Evolutionary conservation across 2,329 filamentous ascomycete species (phyloP).

Genomic region (Tympanopsis confertula): DNA sequence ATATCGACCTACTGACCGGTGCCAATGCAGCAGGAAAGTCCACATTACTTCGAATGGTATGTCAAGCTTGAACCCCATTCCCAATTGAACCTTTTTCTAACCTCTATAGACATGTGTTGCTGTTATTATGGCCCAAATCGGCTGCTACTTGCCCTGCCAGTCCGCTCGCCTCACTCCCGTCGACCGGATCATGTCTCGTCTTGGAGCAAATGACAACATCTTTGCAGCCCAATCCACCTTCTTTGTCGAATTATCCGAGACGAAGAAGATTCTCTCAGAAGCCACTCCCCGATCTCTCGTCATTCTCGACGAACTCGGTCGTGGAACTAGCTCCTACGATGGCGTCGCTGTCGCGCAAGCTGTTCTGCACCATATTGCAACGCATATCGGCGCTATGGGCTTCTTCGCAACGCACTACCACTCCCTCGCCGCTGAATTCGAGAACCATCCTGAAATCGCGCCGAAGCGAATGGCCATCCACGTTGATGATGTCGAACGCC

Average conservation of each 20-base stretch:
- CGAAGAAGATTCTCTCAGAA: constrained; percentile 92
- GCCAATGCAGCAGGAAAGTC: constrained; percentile 97
- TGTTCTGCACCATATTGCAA: constrained; percentile 89
- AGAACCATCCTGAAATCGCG: constrained; percentile 74
- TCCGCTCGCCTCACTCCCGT: constrained; percentile 78
- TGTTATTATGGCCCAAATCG: constrained; percentile 94
- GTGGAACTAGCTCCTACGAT: constrained; percentile 90
- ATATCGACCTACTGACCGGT: constrained; percentile 84
- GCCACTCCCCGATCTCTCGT: constrained; percentile 88
- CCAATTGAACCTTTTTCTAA: not conserved
- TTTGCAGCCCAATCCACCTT: constrained; percentile 96
- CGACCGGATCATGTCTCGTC: constrained; percentile 95
- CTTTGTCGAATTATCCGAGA: constrained; percentile 94
- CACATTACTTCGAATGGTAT: constrained; percentile 84
- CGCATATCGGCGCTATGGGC: constrained; percentile 82
- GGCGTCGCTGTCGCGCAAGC: constrained; percentile 93
- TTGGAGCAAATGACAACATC: constrained; percentile 97
- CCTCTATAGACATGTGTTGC: constrained; percentile 70
- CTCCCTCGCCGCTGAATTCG: constrained; percentile 82
- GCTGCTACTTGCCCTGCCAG: constrained; percentile 77
- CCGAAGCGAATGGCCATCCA: constrained; percentile 88
- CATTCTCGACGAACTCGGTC: constrained; percentile 90
- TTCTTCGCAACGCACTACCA: constrained; percentile 99
- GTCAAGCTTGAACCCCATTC: constrained; percentile 12
- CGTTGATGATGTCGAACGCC: constrained; percentile 71